These are phyloP conservation scores for Colletotrichum aenigma DNA, from an alignment of 2,329 filamentous ascomycete genomes.

Conservation along the genomic window DNA sequence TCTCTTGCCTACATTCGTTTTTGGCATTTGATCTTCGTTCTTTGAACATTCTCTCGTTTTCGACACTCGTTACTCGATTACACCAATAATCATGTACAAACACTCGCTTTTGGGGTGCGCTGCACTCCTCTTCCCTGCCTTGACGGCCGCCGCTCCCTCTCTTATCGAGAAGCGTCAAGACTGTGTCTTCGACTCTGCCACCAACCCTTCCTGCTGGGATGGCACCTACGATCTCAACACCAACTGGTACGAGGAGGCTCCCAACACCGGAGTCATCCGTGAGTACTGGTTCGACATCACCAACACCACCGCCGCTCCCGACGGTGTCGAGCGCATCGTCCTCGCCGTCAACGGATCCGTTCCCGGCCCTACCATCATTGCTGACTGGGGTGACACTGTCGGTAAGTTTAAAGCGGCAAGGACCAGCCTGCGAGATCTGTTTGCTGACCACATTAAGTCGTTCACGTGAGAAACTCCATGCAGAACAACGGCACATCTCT, in stretches of 20 bases:
- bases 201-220: conserved; percentile 19
- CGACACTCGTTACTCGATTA: not conserved
- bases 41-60: not conserved
- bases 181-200: conserved; percentile 16
- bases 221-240: conserved; percentile 14
- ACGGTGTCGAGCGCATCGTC: conserved; percentile 45
- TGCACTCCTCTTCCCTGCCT: conserved; percentile 11
- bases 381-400: conserved; percentile 48
- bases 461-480: conserved; percentile 56
- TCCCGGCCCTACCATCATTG: conserved; percentile 63
- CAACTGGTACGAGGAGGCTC: conserved; percentile 28
- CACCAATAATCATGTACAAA: conserved; percentile 8
- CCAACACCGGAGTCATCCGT: conserved; percentile 52
- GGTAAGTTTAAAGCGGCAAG: not conserved
- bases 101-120: conserved; percentile 13
- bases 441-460: conserved; percentile 24
- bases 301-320: conserved; percentile 44
- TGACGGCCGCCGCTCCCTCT: conserved; percentile 9
- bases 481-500: conserved; percentile 55
- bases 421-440: not conserved
- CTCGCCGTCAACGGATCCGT: conserved; percentile 60
- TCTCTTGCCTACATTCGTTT: conserved; percentile 3
- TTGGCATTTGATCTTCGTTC: not conserved
- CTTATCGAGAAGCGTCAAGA: conserved; percentile 14
- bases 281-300: conserved; percentile 52